These are phyloP conservation scores for Quercus alba DNA, from an alignment of 306 rosid species.

Conservation along the genomic window DNA sequence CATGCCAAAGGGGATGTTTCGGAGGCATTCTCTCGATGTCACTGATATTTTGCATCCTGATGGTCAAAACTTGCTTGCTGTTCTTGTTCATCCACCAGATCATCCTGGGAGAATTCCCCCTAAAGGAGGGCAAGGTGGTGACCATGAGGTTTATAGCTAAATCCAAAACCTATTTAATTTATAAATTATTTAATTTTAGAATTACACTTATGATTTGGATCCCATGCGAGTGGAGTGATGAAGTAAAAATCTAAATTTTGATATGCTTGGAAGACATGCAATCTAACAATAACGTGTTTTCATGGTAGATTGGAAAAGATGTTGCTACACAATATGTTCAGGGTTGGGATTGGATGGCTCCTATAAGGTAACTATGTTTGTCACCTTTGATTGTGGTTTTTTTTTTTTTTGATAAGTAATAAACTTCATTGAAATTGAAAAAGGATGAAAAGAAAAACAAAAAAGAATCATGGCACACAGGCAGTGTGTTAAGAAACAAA, in stretches of 20 bases:
- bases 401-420: no score
- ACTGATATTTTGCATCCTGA: conserved; percentile 66
- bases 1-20: conserved; percentile 90
- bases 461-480: no score
- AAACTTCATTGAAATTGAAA: no score
- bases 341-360: conserved; percentile 99
- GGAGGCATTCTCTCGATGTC: conserved; percentile 83
- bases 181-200: not conserved
- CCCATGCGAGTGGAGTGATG: conserved; percentile 12
- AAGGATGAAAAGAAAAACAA: no score
- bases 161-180: not conserved
- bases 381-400: not conserved
- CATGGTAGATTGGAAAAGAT: conserved; percentile 84
- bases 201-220: not conserved
- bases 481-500: no score
- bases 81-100: conserved; percentile 96
- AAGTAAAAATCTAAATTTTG: not conserved
- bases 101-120: conserved; percentile 88
- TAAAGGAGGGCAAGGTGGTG: conserved; percentile 93
- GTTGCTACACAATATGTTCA: conserved; percentile 89
- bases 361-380: conserved; percentile 74
- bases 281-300: conserved; percentile 10
- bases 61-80: conserved; percentile 79
- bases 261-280: not conserved
- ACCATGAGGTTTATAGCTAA: conserved; percentile 66